Evolutionary conservation across 805 yeast genomes (phyloP), one percentile per base, ranked within the genome.

Genomic region (Millerago galiae): DNA sequence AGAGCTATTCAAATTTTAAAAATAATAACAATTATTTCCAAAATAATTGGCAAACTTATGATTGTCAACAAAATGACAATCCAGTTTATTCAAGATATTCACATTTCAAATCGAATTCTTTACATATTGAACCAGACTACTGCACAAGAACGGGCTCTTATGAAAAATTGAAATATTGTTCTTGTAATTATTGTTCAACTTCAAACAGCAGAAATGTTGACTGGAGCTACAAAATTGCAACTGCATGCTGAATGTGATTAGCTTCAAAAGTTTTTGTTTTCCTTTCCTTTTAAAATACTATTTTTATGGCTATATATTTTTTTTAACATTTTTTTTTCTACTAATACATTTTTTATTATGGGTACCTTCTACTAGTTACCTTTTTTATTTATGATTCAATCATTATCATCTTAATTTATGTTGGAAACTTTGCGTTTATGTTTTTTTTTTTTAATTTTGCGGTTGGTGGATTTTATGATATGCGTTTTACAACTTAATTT

Each of bases 81-180:
- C 24, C 24, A 21, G 33, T 34, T 15, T 31, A 30, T 36, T 18
- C 29, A 33, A 33, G 43, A 27, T 39, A 40, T 27, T 37, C 39
- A 16, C 56, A 54, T 33, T 47, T 43, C 8, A 51, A 47, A 43
- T 34, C 34, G 10, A 46, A 46, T 38, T 51, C 58, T 2, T 38
- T 46, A 27, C 53, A 45, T 14, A 14, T 41, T 33, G 53, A 48
- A 27, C 52, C 54, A 21, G 55, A 52, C 10, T 52, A 41, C 41
- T 56, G 61, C 37, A 34, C 50, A 17, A 49, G 47, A 35, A 50
- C 58, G 15, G 61, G 61, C 5, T 51, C 56, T n/a, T 41, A 40
- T 25, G 47, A 48, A 24, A 51, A 44, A 37, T 38, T 40, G 24
- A 41, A 43, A 24, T 52, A 48, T 40, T 57, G 61, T 33, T 43